A percentile compares a stretch with the other conserved stretches of the same genome.
phyloP scores from a whole-genome alignment of 495 filamentous ascomycete genomes.

The Chaetomium tenue region DNA sequence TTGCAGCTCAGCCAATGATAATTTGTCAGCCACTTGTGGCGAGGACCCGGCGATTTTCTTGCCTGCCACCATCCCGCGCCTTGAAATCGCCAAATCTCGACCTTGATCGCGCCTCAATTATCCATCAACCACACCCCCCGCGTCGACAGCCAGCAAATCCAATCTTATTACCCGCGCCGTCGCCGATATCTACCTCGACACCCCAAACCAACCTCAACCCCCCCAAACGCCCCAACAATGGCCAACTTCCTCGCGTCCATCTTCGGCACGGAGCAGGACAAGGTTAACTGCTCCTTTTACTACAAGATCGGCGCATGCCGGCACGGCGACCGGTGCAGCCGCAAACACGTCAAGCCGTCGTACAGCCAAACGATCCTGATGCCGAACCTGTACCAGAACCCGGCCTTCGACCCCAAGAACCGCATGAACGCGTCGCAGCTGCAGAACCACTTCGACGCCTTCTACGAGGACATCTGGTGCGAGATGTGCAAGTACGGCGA shows the following conservation, averaged over 20 bases:
- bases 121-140: constrained; percentile 6
- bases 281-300: constrained; percentile 56
- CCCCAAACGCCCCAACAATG: constrained; percentile 38
- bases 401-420: constrained; percentile 93
- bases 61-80: not conserved
- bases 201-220: not conserved
- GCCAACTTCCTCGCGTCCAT: constrained; percentile 99
- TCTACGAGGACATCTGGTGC: constrained; percentile 99
- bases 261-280: constrained; percentile 99
- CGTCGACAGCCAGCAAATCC: not conserved
- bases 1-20: constrained; percentile 4
- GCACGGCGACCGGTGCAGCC: constrained; percentile 94
- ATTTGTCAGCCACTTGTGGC: constrained; percentile 18
- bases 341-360: constrained; percentile 98
- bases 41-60: constrained; percentile 4
- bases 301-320: constrained; percentile 87
- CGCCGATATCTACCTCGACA: not conserved
- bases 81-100: constrained; percentile 6
- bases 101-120: not conserved
- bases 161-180: not conserved
- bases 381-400: constrained; percentile 98
- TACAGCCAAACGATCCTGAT: constrained; percentile 97
- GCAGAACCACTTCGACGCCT: constrained; percentile 98
- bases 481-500: constrained; percentile 96
- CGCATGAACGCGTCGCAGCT: constrained; percentile 93